These are phyloP conservation scores for Trichoderma endophyticum DNA, from an alignment of 2,329 filamentous ascomycete species.

Conservation along the genomic window DNA sequence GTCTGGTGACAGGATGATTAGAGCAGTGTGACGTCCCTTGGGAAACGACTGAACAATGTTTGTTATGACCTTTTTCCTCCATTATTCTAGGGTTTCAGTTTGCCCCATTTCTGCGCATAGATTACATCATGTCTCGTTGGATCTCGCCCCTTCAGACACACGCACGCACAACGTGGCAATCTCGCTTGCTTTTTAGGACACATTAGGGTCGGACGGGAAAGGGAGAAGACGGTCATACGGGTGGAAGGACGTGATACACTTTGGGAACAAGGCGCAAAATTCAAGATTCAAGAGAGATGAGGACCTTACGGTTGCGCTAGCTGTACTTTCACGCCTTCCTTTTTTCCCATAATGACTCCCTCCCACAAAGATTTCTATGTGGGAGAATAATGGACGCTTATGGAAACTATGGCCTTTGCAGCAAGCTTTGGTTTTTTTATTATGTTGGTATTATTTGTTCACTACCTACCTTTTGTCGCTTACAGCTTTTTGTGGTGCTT, in stretches of 20 bases:
- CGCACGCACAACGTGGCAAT: slow-evolving; percentile 16
- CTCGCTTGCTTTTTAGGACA: slow-evolving; percentile 19
- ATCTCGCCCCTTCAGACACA: slow-evolving; percentile 28
- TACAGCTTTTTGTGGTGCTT: slow-evolving; percentile 15
- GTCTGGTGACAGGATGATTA: slow-evolving; percentile 18
- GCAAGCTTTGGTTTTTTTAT: slow-evolving; percentile 17
- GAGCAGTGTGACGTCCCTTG: slow-evolving; percentile 25
- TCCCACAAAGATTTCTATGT: background rate
- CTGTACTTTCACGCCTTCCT: slow-evolving; percentile 15
- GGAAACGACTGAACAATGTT: slow-evolving; percentile 33
- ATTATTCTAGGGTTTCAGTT: slow-evolving; percentile 23
- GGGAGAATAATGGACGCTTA: slow-evolving; percentile 15
- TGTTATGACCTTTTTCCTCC: slow-evolving; percentile 30
- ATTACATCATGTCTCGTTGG: slow-evolving; percentile 36
- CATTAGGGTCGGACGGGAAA: slow-evolving; percentile 19
- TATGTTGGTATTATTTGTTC: slow-evolving; percentile 20
- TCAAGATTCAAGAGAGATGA: slow-evolving; percentile 16
- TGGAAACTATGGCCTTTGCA: slow-evolving; percentile 17
- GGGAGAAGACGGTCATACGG: slow-evolving; percentile 13
- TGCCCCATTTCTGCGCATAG: slow-evolving; percentile 34
- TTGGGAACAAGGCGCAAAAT: slow-evolving; percentile 15
- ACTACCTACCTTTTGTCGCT: slow-evolving; percentile 18
- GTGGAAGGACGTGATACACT: slow-evolving; percentile 18
- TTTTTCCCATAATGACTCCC: slow-evolving; percentile 11
- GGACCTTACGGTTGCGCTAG: slow-evolving; percentile 15